A percentile compares a stretch with the other conserved stretches of the same genome.
Conservation (phyloP, 768 basidiomycete species). For the Cystobasidium tubakii region DNA sequence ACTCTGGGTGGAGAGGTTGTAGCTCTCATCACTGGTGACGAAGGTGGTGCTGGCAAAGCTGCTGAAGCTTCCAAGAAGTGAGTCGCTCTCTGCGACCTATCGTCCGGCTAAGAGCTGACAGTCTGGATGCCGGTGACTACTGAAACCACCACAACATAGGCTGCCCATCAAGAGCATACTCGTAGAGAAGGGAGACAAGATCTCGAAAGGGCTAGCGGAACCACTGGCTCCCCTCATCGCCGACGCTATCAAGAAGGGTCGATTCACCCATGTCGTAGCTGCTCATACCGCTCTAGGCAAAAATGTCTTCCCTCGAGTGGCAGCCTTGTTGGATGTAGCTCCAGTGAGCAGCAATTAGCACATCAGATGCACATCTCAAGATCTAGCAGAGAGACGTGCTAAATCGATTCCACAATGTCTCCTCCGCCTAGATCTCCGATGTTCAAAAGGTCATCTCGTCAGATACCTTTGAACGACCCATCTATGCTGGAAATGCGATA, state of each 20-base stretch:
- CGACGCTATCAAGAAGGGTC: conserved; percentile 54
- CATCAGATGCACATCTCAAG: conserved; percentile 25
- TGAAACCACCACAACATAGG: conserved; percentile 37
- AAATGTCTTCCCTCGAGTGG: conserved; percentile 84
- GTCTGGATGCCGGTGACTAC: neutral
- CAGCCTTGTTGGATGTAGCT: conserved; percentile 79
- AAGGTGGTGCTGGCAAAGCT: conserved; percentile 58
- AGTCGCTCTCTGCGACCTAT: conserved; percentile 35
- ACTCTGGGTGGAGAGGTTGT: conserved; percentile 81
- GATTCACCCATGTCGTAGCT: conserved; percentile 83
- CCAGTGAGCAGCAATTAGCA: conserved; percentile 51
- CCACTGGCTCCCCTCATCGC: conserved; percentile 74
- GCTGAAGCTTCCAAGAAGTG: conserved; percentile 77
- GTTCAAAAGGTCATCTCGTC: conserved; percentile 70
- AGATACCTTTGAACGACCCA: conserved; percentile 80
- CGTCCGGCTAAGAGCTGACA: neutral
- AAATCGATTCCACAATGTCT: too few species aligned
- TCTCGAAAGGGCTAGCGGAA: conserved; percentile 67
- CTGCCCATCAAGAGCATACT: conserved; percentile 58
- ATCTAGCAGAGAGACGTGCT: neutral
- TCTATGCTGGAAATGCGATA: conserved; percentile 97
- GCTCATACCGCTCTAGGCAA: conserved; percentile 88
- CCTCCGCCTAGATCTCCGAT: conserved; percentile 63
- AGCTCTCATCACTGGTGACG: conserved; percentile 65
- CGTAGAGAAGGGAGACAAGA: conserved; percentile 65